phyloP scores from a whole-genome alignment of 306 rosid species.

The Morella rubra region DNA sequence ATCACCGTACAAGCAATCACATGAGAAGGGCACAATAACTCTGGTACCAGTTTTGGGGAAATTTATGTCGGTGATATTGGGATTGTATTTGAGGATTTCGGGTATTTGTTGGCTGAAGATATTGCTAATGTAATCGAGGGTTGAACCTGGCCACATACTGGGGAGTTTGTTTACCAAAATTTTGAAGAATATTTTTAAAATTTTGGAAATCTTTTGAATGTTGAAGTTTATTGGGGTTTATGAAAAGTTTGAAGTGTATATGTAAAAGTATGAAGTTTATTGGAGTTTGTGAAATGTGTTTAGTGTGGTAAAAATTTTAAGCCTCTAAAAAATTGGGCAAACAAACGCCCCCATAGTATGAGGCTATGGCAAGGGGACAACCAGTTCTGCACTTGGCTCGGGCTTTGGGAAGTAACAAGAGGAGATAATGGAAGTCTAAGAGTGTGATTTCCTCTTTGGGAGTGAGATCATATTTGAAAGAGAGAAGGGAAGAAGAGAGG shows the following conservation, averaged over 20 bases:
- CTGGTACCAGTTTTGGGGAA: not conserved
- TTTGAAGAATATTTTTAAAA: too few species aligned
- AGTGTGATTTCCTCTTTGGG: conserved; percentile 7
- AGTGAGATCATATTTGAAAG: too few species aligned
- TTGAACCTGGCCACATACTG: conserved; percentile 32
- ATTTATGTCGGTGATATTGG: conserved; percentile 24
- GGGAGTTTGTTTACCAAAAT: too few species aligned
- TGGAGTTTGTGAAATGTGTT: too few species aligned
- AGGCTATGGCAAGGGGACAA: conserved; percentile 60
- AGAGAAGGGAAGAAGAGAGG: too few species aligned
- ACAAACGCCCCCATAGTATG: too few species aligned
- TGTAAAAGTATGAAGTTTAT: too few species aligned
- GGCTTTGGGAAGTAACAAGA: conserved; percentile 22
- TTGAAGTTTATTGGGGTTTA: too few species aligned
- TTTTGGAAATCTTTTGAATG: too few species aligned
- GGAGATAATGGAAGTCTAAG: conserved; percentile 14
- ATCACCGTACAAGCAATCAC: conserved; percentile 48
- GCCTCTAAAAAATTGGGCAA: too few species aligned
- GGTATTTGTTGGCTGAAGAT: conserved; percentile 34
- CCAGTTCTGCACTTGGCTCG: conserved; percentile 45
- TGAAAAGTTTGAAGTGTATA: too few species aligned
- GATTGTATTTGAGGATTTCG: conserved; percentile 51
- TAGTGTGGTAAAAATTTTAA: too few species aligned
- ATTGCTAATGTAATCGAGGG: conserved; percentile 43
- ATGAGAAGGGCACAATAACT: conserved; percentile 56